Base-by-base conservation (phyloP, 2,329 filamentous ascomycete species). In the Nemania abortiva region DNA sequence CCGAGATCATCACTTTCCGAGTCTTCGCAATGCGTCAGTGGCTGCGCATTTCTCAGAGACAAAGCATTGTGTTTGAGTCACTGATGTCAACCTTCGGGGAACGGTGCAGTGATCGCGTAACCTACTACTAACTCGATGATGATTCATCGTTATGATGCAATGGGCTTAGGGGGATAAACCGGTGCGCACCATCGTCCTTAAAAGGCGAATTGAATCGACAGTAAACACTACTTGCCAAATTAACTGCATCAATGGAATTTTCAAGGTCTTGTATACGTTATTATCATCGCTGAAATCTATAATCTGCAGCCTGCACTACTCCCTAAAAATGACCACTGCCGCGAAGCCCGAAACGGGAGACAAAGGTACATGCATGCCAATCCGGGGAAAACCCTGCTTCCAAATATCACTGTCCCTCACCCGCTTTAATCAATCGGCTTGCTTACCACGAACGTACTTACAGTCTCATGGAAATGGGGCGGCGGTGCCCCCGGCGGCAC, bases 391-490 rank as follows among this genome's bases (percentile, higher is more conserved):
- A 4, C 5, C n/a, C 29, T 24, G 5, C 5, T 34, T 13, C n/a
- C n/a, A n/a, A n/a, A 15, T 9, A 4, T 2, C 42, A 39, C 18
- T 4, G 52, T 10, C 11, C 3, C 29, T 10, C 9, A 37, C 27
- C 24, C 20, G 6, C 20, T 24, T n/a, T 2, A 2, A 10, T 27
- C 18, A 24, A 31, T 9, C 11, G 11, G 0, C 1, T 42, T 18
- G 52, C 67, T 72, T 42, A 72, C 49, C 50, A 11, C 24, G 5
- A 7, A 52, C 13, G 29, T 6, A n/a, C 15, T 20, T 31, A 20
- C 45, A 72, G 89, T 91, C 74, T 88, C 88, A 67, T 91, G 89
- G 89, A 84, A 85, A 76, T 90, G 88, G 88, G 83, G 83, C 66
- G 82, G 83, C 66, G 83, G 85, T 65, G 80, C 84, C 24, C 89